phyloP scores from a whole-genome alignment of 768 basidiomycete species.

The Xerocomellus intermedius region DNA sequence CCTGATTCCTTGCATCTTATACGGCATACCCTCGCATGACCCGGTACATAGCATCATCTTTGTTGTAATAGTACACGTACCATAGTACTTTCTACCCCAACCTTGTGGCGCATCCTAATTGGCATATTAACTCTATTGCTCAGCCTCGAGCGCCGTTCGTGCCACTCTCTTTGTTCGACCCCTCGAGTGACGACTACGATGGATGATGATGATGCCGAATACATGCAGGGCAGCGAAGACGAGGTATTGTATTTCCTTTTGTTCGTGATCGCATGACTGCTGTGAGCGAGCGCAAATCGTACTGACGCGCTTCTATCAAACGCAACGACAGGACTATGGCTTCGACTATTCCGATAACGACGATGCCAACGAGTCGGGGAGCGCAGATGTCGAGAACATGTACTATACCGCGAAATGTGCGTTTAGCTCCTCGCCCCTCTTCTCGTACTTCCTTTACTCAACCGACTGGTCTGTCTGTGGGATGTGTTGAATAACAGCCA shows the following conservation, averaged over 20 bases:
- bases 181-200: constrained; percentile 38
- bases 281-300: neutral
- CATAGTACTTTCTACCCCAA: neutral
- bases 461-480: neutral
- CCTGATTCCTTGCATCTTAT: constrained; percentile 13
- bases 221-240: constrained; percentile 87
- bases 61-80: constrained; percentile 19
- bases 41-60: constrained; percentile 18
- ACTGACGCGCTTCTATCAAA: neutral
- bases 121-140: neutral
- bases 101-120: constrained; percentile 8
- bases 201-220: constrained; percentile 94
- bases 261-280: neutral
- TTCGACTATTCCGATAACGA: constrained; percentile 96
- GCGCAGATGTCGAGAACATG: constrained; percentile 93
- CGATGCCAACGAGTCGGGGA: constrained; percentile 75
- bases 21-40: constrained; percentile 29
- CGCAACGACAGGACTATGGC: constrained; percentile 71
- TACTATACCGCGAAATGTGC: constrained; percentile 97
- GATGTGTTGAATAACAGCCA: constrained; percentile 45
- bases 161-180: constrained; percentile 7
- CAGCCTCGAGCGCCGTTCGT: neutral
- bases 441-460: neutral
- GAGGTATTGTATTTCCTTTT: constrained; percentile 50
- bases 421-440: constrained; percentile 25